These are phyloP conservation scores for Dysphania ambrosioides DNA, from an alignment of 148 eudicot species.

Conservation along the genomic window DNA sequence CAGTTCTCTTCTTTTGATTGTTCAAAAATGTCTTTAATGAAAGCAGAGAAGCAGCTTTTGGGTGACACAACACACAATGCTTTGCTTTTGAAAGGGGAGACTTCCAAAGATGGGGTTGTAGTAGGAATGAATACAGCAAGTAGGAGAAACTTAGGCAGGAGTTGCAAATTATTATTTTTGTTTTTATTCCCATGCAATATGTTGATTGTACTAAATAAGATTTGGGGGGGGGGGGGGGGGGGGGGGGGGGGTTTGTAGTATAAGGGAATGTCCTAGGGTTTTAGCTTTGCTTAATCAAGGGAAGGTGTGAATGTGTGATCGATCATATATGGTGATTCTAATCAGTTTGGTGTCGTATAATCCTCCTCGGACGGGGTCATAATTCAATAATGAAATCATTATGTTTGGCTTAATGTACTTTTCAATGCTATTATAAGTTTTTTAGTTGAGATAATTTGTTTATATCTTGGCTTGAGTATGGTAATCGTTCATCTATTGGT, in stretches of 20 bases:
- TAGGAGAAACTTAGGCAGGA: background rate
- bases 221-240: too few relatives aligned
- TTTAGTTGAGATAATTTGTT: background rate
- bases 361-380: constrained; percentile 25
- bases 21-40: constrained; percentile 13
- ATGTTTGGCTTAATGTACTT: background rate
- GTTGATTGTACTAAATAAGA: constrained; percentile 6
- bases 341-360: constrained; percentile 20
- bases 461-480: background rate
- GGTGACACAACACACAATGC: constrained; percentile 1
- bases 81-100: constrained; percentile 17
- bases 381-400: constrained; percentile 16
- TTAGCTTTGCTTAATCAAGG: constrained; percentile 1
- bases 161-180: constrained; percentile 8
- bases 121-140: background rate
- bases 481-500: too few relatives aligned
- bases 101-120: background rate
- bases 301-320: constrained; percentile 16
- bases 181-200: constrained; percentile 13
- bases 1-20: background rate
- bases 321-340: constrained; percentile 5
- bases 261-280: background rate
- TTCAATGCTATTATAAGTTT: too few relatives aligned
- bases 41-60: constrained; percentile 32
- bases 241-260: too few relatives aligned